phyloP scores from a whole-genome alignment of 352 stramenopile species.

The Pilasporangium apinafurcum region DNA sequence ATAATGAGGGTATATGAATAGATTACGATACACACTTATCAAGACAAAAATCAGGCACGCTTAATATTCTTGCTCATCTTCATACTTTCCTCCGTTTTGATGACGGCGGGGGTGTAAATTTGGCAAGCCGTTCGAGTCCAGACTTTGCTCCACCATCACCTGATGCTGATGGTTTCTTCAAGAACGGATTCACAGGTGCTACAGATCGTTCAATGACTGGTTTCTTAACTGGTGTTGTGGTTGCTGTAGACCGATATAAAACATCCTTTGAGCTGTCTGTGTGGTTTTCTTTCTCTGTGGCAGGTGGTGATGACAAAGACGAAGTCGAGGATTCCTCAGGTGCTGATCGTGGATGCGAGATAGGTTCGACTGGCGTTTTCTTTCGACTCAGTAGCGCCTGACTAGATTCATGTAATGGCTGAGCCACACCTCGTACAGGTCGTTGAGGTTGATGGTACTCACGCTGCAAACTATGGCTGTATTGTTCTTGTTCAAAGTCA shows the following conservation, averaged over 20 bases:
- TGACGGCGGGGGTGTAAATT: slow-evolving; percentile 46
- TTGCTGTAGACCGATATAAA: neutral
- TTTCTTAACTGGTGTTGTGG: neutral
- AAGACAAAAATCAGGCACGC: too few species aligned
- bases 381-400: slow-evolving; percentile 10
- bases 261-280: neutral
- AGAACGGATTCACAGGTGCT: slow-evolving; percentile 60
- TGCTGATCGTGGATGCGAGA: neutral
- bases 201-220: slow-evolving; percentile 29
- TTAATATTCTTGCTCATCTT: too few species aligned
- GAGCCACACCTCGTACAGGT: too few species aligned
- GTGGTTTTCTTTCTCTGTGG: too few species aligned
- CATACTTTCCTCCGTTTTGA: slow-evolving; percentile 21
- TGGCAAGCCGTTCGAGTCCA: slow-evolving; percentile 51
- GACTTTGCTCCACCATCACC: slow-evolving; percentile 12
- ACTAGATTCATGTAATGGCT: slow-evolving; percentile 5
- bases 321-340: neutral
- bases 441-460: too few species aligned
- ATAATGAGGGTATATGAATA: too few species aligned
- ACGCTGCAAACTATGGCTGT: too few species aligned
- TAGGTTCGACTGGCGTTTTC: neutral
- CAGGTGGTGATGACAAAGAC: slow-evolving; percentile 11
- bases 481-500: too few species aligned
- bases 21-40: too few species aligned
- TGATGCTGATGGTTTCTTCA: slow-evolving; percentile 42